Evolutionary conservation across 257 asterid species (phyloP), one percentile per base, ranked within the genome.

Genomic region (Forsythia viridissima): DNA sequence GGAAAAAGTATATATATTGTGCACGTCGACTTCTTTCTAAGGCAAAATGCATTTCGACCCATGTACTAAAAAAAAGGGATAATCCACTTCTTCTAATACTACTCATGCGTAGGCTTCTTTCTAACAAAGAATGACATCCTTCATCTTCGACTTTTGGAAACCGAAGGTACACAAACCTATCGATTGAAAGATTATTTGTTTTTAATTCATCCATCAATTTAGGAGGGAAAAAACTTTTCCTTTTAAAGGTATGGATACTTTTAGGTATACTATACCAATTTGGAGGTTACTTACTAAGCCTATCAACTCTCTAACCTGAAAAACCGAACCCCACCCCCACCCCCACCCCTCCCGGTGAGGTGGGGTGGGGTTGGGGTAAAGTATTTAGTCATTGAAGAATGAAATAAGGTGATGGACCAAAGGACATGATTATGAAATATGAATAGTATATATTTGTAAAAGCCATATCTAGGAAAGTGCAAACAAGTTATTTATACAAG

Each of bases 341-440:
- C 34, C 34, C 34, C 34, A 0, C 34, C 34, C 34, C 34, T 30
- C 34, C 2, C 1, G 34, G 2, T 1, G 34, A 1, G 12, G 12
- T 43, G 67, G 67, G 34, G 34, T 59, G 3, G 77, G 46, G 73
- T 70, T 21, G 52, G 37, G 66, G 24, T 36, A 80, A 80, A 81
- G 87, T 87, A 83, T 73, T 65, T 69, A 73, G 81, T 85, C 83
- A 80, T 85, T 87, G 44, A 85, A 61, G 66, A 70, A 21, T 36
- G 34, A 42, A 61, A 67, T 63, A 48, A 40, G 73, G 73, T 12
- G 61, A 81, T 82, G 88, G 84, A 79, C 84, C 87, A 65, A 57
- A 80, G 20, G 30, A 52, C 73, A 78, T 75, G 77, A 46, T 42
- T 21, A 70, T 55, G 57, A 36, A 71, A 41, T 21, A 70, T 55